Evolutionary conservation across 169 alveolate species (phyloP), one percentile per base, ranked within the genome.

Genomic region (Eimeria sp.): DNA sequence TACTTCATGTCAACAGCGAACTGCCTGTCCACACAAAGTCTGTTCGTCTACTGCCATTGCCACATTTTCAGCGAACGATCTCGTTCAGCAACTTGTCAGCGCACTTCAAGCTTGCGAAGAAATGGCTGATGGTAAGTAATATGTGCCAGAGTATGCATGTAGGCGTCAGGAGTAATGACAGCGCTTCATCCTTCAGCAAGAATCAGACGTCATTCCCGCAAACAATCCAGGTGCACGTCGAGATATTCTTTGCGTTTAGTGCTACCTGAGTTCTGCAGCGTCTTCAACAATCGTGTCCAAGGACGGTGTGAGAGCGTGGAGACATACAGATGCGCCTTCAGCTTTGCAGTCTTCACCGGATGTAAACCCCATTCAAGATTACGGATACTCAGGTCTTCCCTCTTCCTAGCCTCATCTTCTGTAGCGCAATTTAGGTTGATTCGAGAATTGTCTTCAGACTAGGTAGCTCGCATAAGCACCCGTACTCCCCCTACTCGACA

Each of bases 251-350:
- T 47, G 89, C 45, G 67, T n/a, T 47, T 78, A 22, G 10, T 9
- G 22, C 43, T 27, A 27, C 47, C 3, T 18, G 73, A 6, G 58
- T 45, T 25, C 40, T 45, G 92, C 96, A 92, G 96, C 40, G 22
- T 43, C 91, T 34, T 89, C 76, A 14, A 80, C 89, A 57, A 61
- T 84, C 18, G 86, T 92, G 27, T 58, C 89, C 43, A 93, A 93
- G 89, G 96, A 93, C 67, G 96, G 96, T 14, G 89, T 93, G 51
- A 89, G 96, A 61, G 96, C 96, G 2, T 65, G 83, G 96, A 63
- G 90, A 78, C 89, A 80, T 34, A 82, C 13, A 40, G 94, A 87
- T 6, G 51, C 54, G 49, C 78, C 93, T 20, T 49, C 78, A 58
- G 51, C 82, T 40, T 40, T 63, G 30, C 27, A 61, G 16, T 61